Conservation (phyloP, 2,329 filamentous ascomycete genomes). For the Colletotrichum sp. region DNA sequence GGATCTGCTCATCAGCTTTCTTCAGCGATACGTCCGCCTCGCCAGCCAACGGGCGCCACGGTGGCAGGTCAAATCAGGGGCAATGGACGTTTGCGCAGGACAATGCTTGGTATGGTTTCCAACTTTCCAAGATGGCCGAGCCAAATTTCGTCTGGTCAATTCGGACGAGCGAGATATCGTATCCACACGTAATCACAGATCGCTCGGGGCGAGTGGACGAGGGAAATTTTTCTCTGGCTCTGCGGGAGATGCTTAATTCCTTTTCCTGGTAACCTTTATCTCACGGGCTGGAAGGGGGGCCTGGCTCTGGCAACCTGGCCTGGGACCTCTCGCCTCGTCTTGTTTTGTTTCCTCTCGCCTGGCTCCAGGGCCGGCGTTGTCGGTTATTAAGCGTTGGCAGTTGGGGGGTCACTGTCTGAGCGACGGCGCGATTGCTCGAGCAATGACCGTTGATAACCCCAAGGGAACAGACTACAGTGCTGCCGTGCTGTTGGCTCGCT, state of each 20-base stretch:
- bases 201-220: neutral
- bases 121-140: neutral
- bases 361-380: neutral
- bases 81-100: neutral
- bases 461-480: neutral
- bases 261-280: neutral
- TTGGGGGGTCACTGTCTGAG: neutral
- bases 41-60: neutral
- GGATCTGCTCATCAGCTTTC: neutral
- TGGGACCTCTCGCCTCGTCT: neutral
- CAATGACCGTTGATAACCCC: neutral
- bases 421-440: neutral
- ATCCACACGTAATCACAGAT: constrained; percentile 18
- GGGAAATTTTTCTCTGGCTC: neutral
- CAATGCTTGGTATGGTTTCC: neutral
- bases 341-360: neutral
- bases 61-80: neutral
- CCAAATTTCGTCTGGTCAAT: neutral
- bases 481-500: neutral
- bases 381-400: neutral
- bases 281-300: neutral
- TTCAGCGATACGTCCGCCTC: neutral
- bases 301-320: neutral
- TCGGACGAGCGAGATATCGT: constrained; percentile 8
- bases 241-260: constrained; percentile 9